These are phyloP conservation scores for Pythium dissotocum DNA, from an alignment of 352 stramenopile species.

Conservation along the genomic window DNA sequence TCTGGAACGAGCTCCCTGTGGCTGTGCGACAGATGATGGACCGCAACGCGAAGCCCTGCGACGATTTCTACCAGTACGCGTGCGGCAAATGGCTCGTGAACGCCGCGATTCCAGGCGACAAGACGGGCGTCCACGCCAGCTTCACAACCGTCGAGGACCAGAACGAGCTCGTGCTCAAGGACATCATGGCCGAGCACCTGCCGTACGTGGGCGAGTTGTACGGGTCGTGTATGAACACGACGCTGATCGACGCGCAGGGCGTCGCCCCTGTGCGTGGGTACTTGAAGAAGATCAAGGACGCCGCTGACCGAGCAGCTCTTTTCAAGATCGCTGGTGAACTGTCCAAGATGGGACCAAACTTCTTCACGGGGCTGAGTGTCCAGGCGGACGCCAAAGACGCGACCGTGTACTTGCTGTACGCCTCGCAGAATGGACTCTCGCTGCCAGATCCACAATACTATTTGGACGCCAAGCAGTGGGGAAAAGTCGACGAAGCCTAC, in stretches of 20 bases:
- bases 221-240: conserved; percentile 45
- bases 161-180: conserved; percentile 39
- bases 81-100: conserved; percentile 41
- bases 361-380: conserved; percentile 80
- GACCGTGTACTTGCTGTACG: conserved; percentile 79
- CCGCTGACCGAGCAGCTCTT: conserved; percentile 38
- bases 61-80: conserved; percentile 47
- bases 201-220: conserved; percentile 42
- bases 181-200: conserved; percentile 40
- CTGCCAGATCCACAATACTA: conserved; percentile 93
- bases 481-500: conserved; percentile 69
- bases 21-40: conserved; percentile 36
- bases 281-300: conserved; percentile 41
- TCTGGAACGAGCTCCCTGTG: conserved; percentile 24
- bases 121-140: conserved; percentile 25
- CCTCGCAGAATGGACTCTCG: conserved; percentile 82
- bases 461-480: conserved; percentile 83
- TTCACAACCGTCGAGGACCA: conserved; percentile 37
- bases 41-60: conserved; percentile 31
- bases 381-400: conserved; percentile 83
- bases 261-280: conserved; percentile 34
- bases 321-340: conserved; percentile 59
- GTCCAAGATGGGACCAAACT: conserved; percentile 55
- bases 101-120: conserved; percentile 33
- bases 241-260: conserved; percentile 39